Conservation (phyloP, 768 basidiomycete species). For the Amanita thiersii region DNA sequence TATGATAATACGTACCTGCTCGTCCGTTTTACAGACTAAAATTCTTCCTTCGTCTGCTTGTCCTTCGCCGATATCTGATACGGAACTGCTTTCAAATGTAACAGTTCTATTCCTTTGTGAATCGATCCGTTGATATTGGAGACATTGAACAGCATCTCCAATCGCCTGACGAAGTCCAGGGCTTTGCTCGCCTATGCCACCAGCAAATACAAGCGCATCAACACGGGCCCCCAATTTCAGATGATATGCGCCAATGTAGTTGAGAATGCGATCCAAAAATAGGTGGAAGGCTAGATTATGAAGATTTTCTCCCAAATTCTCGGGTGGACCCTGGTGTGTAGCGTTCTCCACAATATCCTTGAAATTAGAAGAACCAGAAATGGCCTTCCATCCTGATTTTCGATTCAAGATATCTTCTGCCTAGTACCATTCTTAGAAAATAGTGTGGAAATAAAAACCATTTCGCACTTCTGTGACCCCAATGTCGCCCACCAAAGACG, state of each 20-base stretch:
- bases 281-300: conserved; percentile 68
- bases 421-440: conserved; percentile 16
- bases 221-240: conserved; percentile 60
- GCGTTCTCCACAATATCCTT: conserved; percentile 50
- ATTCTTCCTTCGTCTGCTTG: conserved; percentile 22
- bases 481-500: conserved; percentile 33
- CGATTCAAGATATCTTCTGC: conserved; percentile 72
- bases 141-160: conserved; percentile 39
- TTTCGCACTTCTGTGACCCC: conserved; percentile 42
- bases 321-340: conserved; percentile 17
- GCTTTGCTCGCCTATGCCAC: conserved; percentile 81
- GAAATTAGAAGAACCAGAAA: conserved; percentile 81
- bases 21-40: conserved; percentile 61
- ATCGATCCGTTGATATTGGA: conserved; percentile 54
- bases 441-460: not conserved
- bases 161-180: conserved; percentile 53
- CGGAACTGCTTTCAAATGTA: not conserved
- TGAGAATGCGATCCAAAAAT: conserved; percentile 67
- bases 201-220: conserved; percentile 79
- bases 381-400: conserved; percentile 68
- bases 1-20: conserved; percentile 33
- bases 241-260: conserved; percentile 68
- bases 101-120: conserved; percentile 30
- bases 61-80: conserved; percentile 13
- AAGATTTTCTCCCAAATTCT: conserved; percentile 22